A percentile compares a stretch with the other conserved stretches of the same genome.
These are phyloP conservation scores for Cymbidium sinense DNA, from an alignment of 106 monocot species.

Conservation along the genomic window DNA sequence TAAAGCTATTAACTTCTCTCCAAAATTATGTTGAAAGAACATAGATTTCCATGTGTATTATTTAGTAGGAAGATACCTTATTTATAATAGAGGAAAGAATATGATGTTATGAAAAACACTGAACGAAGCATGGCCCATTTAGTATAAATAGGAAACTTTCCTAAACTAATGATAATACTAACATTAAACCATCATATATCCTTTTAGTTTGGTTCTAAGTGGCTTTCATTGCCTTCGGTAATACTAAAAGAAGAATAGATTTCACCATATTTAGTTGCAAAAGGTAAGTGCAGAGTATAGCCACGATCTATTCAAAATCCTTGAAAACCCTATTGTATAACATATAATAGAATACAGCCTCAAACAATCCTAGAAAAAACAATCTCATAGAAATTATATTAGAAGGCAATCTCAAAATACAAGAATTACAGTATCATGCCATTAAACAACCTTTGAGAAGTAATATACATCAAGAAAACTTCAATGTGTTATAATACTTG, in stretches of 20 bases:
- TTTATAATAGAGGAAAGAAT: not conserved
- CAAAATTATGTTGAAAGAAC: too few relatives aligned
- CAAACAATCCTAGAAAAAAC: not conserved
- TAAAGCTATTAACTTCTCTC: too few relatives aligned
- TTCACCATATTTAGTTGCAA: not conserved
- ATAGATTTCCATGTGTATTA: not conserved
- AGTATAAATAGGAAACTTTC: not conserved
- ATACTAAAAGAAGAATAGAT: not conserved
- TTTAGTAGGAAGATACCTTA: not conserved
- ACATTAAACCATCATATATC: not conserved
- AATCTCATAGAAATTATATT: not conserved
- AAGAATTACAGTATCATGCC: not conserved
- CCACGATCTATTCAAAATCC: not conserved
- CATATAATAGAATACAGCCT: not conserved
- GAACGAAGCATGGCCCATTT: too few relatives aligned
- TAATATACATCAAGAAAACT: not conserved
- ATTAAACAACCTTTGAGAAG: not conserved
- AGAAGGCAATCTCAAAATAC: not conserved
- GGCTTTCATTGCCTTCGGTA: not conserved
- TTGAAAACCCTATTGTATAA: not conserved
- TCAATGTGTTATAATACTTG: not conserved
- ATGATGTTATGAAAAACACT: not conserved
- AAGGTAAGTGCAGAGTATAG: not conserved
- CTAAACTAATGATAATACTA: not conserved
- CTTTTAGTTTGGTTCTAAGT: not conserved